Base-by-base conservation (phyloP, 2,329 filamentous ascomycete species). In the Aspergillus terreus region DNA sequence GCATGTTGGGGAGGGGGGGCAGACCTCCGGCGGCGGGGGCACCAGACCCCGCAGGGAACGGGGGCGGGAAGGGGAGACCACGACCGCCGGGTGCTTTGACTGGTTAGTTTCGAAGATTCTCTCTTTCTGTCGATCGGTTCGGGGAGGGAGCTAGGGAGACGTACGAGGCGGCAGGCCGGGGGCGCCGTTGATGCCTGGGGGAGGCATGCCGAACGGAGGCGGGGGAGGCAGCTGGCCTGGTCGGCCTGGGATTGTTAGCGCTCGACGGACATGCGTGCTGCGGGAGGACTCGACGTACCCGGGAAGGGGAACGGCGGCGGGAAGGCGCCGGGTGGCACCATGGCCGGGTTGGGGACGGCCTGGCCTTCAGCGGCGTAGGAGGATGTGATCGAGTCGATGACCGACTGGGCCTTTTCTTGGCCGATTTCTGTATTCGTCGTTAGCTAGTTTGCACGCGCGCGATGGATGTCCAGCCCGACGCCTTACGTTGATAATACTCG, bases 361-460 rank as follows among this genome's bases (percentile, higher is more conserved):
- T 96, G 91, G 64, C 94, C 94, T 76, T 95, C 94, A 62, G 90
- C 91, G 58, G 89, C 90, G 76, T 99, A 97, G 36, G 92, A 96
- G 41, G 86, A 90, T 40, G 94, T 97, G 74, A 99, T 99, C 63
- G 88, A 92, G 77, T 99, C 94, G 70, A 99, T 99, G 63, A 99
- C 94, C 46, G 88, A 94, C 75, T 99, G 94, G 53, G 94, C 92
- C 77, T 97, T 96, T 76, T 97, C 94, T 74, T 96, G 92, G 44
- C 92, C 94, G 71, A 99, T 97, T 78, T 97, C 90, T 92, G 17
- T 17, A 17, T 2, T 17, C 17, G 17, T 17, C 17, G 17, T 25
- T 50, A 15, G 25, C n/a, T 6, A 6, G 21, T 17, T 17, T 15
- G 12, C 4, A 23, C 17, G 36, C 23, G 14, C 17, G 35, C 23